Base-by-base conservation (phyloP, 352 stramenopile species). In the Phytophthora colocasiae region DNA sequence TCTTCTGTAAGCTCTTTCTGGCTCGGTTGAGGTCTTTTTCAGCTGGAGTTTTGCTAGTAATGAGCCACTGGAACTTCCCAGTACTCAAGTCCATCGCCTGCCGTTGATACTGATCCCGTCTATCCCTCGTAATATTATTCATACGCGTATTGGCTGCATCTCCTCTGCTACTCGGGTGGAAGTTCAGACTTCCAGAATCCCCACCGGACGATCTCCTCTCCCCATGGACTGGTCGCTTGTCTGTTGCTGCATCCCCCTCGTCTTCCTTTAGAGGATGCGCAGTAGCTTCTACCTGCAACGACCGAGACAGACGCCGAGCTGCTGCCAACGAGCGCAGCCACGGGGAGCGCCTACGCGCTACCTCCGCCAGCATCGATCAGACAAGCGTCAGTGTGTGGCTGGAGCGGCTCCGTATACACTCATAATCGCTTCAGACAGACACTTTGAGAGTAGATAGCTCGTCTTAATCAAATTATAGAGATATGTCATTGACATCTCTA, bases 341-440 rank as follows among this genome's bases (percentile, higher is more conserved):
- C 27, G 59, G 65, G 39, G 70, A 69, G 50, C 62, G 67, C 29
- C 63, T 54, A 63, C 63, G 39, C 58, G 54, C 63, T 34, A 67
- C 63, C 58, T 73, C 49, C 31, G 69, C 63, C 41, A 77, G 63
- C 69, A 77, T 75, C 10, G 46, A 70, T 38, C 41, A 43, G 39
- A n/a, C 15, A 6, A 39, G 19, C 52, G 31, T n/a, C 8, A 61
- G 53, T 69, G 59, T 73, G 66, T 73, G 66, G 66, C 48, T 29
- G 11, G 27, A n/a, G n/a, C n/a, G n/a, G n/a, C n/a, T n/a, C n/a
- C n/a, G n/a, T n/a, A n/a, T n/a, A n/a, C n/a, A n/a, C n/a, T n/a
- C n/a, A n/a, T n/a, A n/a, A n/a, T n/a, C n/a, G n/a, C n/a, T n/a
- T n/a, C n/a, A n/a, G n/a, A n/a, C n/a, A n/a, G n/a, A n/a, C n/a